Evolutionary conservation across 768 basidiomycete species (phyloP).

Genomic region (Crepidotus variabilis): DNA sequence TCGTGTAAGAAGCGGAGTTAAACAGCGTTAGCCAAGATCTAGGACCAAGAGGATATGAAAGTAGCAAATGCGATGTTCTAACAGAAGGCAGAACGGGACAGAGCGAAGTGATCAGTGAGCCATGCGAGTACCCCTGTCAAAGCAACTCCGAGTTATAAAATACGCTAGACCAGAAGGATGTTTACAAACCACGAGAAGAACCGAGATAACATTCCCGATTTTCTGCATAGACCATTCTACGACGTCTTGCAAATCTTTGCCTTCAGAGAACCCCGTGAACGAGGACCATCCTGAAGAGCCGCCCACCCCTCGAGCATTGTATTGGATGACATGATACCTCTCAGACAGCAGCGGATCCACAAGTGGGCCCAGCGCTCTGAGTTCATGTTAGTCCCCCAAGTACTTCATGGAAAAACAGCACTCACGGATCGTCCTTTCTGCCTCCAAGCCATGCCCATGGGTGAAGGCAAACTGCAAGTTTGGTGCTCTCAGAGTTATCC

Average conservation of each 20-base stretch:
- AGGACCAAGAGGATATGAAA: constrained; percentile 76
- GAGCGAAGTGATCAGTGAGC: constrained; percentile 67
- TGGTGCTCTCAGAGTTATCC: constrained; percentile 22
- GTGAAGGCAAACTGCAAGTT: constrained; percentile 69
- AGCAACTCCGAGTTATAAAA: constrained; percentile 6
- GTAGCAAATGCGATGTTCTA: constrained; percentile 58
- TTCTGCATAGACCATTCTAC: constrained; percentile 49
- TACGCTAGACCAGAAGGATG: not conserved
- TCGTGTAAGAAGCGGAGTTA: constrained; percentile 48
- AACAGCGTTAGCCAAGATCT: constrained; percentile 70
- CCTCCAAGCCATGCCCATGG: constrained; percentile 89
- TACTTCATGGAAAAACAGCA: constrained; percentile 1
- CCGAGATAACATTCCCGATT: constrained; percentile 38
- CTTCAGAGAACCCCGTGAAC: constrained; percentile 69
- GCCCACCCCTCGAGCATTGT: constrained; percentile 79
- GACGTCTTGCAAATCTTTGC: constrained; percentile 61
- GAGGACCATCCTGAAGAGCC: constrained; percentile 70
- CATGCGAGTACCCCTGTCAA: constrained; percentile 62
- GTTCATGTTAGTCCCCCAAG: constrained; percentile 12
- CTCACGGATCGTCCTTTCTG: constrained; percentile 68
- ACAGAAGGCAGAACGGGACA: constrained; percentile 51
- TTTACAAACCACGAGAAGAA: constrained; percentile 58
- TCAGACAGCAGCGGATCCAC: constrained; percentile 34
- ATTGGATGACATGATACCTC: constrained; percentile 60
- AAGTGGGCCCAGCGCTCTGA: constrained; percentile 44